Conservation (phyloP, 306 rosid genomes). For the Gynostemma pentaphyllum region DNA sequence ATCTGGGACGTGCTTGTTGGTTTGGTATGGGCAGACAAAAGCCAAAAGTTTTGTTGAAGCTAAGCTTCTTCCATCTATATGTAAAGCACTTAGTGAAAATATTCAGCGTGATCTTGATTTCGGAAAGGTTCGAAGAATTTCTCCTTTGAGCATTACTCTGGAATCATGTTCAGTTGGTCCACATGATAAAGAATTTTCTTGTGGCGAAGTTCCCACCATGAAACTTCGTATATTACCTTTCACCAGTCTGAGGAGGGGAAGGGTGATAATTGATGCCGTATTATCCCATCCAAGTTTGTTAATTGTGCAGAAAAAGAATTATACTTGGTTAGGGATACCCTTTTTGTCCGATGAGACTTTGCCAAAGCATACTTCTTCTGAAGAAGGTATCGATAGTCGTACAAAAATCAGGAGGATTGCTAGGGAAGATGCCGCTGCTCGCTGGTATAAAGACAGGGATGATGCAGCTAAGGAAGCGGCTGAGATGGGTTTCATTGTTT, state of each 20-base stretch:
- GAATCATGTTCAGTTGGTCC: constrained; percentile 84
- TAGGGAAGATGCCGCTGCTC: constrained; percentile 49
- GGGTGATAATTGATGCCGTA: constrained; percentile 77
- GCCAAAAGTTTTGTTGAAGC: constrained; percentile 62
- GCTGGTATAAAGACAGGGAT: constrained; percentile 46
- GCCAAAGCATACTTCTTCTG: constrained; percentile 37
- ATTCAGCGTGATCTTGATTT: constrained; percentile 67
- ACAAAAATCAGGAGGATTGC: constrained; percentile 57
- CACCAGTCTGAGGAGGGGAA: constrained; percentile 78
- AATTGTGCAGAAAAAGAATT: constrained; percentile 75
- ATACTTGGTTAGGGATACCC: constrained; percentile 85
- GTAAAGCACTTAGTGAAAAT: constrained; percentile 50
- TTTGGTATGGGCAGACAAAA: constrained; percentile 65
- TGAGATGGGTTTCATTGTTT: constrained; percentile 56
- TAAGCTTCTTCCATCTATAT: constrained; percentile 65
- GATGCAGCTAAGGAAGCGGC: constrained; percentile 65
- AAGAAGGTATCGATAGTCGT: constrained; percentile 68
- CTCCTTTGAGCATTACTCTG: constrained; percentile 76
- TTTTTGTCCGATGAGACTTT: constrained; percentile 26
- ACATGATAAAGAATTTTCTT: constrained; percentile 63
- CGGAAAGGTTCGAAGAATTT: constrained; percentile 68
- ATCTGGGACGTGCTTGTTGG: constrained; percentile 63
- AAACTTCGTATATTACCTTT: constrained; percentile 62
- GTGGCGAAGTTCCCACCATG: constrained; percentile 68
- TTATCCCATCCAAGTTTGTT: constrained; percentile 53